phyloP scores from a whole-genome alignment of 495 filamentous ascomycete species.

The Acidomyces sp. region DNA sequence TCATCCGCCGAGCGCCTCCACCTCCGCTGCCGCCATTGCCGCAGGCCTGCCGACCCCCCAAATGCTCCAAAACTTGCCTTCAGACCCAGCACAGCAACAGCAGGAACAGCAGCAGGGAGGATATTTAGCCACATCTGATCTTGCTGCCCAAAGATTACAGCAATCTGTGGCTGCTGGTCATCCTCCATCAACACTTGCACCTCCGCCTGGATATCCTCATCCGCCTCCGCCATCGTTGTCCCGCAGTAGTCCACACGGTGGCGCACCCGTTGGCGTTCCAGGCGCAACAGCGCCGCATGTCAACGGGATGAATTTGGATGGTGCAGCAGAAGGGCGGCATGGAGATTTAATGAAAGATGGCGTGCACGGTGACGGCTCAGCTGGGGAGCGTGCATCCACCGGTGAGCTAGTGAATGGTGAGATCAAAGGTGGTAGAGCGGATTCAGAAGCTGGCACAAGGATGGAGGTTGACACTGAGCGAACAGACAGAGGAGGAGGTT shows the following conservation, averaged over 20 bases:
- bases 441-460: no score
- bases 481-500: no score
- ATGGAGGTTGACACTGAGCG: no score
- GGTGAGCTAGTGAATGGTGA: no score
- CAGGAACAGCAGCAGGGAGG: no score
- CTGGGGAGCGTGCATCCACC: no score
- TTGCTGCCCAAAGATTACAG: no score
- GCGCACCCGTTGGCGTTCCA: constrained; percentile 6
- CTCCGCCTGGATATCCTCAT: constrained; percentile 1
- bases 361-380: no score
- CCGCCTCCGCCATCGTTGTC: not conserved
- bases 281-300: not conserved
- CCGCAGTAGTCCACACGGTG: constrained; percentile 7
- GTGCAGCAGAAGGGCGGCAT: not conserved
- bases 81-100: constrained; percentile 1
- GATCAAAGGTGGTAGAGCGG: no score
- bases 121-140: no score
- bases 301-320: constrained; percentile 5
- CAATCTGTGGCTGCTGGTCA: not conserved
- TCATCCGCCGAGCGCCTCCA: not conserved
- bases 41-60: constrained; percentile 1
- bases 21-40: constrained; percentile 1
- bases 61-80: constrained; percentile 8
- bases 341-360: no score
- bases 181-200: not conserved